Evolutionary conservation across 164 flowering plant species (phyloP).

Genomic region (Chimonanthus praecox): DNA sequence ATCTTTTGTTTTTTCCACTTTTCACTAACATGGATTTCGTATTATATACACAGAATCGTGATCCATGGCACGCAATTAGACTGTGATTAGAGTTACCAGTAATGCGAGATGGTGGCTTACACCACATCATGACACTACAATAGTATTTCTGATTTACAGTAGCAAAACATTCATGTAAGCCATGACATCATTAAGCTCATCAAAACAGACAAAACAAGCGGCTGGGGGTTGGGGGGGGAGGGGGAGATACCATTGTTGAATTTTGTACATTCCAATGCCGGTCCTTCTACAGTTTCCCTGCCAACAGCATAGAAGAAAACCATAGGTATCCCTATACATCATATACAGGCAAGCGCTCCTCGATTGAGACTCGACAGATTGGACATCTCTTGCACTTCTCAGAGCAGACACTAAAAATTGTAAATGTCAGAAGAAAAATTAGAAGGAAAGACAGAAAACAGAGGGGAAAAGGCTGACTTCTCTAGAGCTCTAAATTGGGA

Average conservation of each 20-base stretch:
- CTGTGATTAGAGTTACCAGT: background rate
- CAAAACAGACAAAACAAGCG: background rate
- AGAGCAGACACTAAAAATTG: constrained; percentile 57
- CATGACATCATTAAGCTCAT: background rate
- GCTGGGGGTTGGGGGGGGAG: too few relatives aligned
- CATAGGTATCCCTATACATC: constrained; percentile 52
- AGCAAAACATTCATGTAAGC: too few relatives aligned
- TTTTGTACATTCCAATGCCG: background rate
- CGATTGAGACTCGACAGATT: constrained; percentile 65
- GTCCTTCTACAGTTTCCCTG: background rate
- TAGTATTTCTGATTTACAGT: too few relatives aligned
- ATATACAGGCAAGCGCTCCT: constrained; percentile 79
- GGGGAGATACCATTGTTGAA: background rate
- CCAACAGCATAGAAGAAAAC: background rate
- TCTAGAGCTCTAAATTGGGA: too few relatives aligned
- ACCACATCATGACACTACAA: background rate
- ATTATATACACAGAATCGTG: background rate
- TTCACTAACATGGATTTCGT: background rate
- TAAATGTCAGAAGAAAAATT: too few relatives aligned
- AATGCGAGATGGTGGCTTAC: background rate
- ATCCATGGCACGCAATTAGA: background rate
- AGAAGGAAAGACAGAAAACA: background rate
- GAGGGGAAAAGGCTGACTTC: too few relatives aligned
- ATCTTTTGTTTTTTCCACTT: background rate
- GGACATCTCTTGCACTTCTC: constrained; percentile 88